Percentiles rank a stretch among this genome's conserved stretches.
phyloP scores from a whole-genome alignment of 495 filamentous ascomycete species.

The Haplographium delicatum region DNA sequence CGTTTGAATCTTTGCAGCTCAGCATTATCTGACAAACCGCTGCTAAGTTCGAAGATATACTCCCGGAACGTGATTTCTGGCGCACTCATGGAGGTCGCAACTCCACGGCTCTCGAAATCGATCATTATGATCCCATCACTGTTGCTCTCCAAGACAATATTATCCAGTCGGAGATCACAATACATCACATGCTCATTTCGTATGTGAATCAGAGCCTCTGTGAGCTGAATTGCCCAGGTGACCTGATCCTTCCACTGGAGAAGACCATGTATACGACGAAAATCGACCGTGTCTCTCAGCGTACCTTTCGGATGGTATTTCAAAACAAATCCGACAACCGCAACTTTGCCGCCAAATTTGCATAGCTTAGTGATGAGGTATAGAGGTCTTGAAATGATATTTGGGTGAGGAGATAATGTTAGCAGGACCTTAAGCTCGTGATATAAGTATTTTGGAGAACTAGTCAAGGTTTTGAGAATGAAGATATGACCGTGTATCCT shows the following conservation, averaged over 20 bases:
- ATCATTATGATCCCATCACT: not conserved
- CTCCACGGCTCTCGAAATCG: not conserved
- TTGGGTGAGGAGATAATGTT: conserved; percentile 24
- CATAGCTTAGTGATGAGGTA: conserved; percentile 28
- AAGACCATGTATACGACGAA: not conserved
- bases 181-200: conserved; percentile 26
- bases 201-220: conserved; percentile 31
- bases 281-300: conserved; percentile 23
- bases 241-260: conserved; percentile 8
- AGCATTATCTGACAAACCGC: not conserved
- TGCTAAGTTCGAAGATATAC: not conserved
- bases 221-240: conserved; percentile 28
- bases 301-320: conserved; percentile 28
- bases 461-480: conserved; percentile 19
- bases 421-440: conserved; percentile 35
- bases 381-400: conserved; percentile 25
- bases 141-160: conserved; percentile 16
- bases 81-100: not conserved
- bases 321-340: conserved; percentile 32
- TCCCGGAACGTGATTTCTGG: not conserved
- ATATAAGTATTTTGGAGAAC: conserved; percentile 32
- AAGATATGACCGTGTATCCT: conserved; percentile 2
- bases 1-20: not conserved
- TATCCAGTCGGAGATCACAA: conserved; percentile 34
- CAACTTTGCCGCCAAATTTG: conserved; percentile 29